Percentiles rank a stretch among this genome's conserved stretches.
Evolutionary conservation across 169 alveolate species (phyloP).

Genomic region (Theileria annulata): DNA sequence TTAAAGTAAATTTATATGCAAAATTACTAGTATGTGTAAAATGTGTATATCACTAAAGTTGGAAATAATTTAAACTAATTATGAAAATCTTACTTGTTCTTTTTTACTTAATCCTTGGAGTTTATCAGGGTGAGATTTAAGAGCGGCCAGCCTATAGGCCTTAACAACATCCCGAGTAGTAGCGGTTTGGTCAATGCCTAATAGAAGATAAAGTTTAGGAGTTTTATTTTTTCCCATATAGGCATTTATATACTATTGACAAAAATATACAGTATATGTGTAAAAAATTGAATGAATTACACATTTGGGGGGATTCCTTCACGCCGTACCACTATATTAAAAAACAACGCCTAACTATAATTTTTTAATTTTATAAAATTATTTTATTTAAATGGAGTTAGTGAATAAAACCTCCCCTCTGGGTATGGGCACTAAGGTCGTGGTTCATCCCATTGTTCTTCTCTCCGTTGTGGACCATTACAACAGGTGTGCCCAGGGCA

Average conservation of each 20-base stretch:
- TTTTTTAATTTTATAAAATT: constrained; percentile 46
- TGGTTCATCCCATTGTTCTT: constrained; percentile 95
- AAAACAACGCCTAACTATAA: neutral
- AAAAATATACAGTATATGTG: neutral
- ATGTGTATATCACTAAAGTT: neutral
- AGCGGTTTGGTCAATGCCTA: constrained; percentile 77
- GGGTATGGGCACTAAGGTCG: constrained; percentile 74
- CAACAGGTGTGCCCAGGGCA: constrained; percentile 94
- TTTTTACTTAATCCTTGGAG: constrained; percentile 41
- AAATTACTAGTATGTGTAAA: neutral
- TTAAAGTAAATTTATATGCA: neutral
- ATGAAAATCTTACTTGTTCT: constrained; percentile 20
- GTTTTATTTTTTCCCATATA: constrained; percentile 11
- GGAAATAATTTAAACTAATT: neutral
- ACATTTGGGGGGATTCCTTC: constrained; percentile 25
- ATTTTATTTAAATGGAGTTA: constrained; percentile 60
- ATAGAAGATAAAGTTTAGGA: constrained; percentile 71
- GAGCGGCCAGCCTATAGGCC: constrained; percentile 88
- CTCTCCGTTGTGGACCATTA: constrained; percentile 99
- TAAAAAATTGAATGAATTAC: constrained; percentile 14
- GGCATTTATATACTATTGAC: neutral
- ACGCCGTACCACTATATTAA: constrained; percentile 4
- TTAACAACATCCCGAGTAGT: constrained; percentile 85
- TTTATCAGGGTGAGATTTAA: constrained; percentile 92
- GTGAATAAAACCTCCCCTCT: constrained; percentile 50